These are phyloP conservation scores for Rhodotorula toruloides DNA, from an alignment of 768 basidiomycete genomes.

Conservation along the genomic window DNA sequence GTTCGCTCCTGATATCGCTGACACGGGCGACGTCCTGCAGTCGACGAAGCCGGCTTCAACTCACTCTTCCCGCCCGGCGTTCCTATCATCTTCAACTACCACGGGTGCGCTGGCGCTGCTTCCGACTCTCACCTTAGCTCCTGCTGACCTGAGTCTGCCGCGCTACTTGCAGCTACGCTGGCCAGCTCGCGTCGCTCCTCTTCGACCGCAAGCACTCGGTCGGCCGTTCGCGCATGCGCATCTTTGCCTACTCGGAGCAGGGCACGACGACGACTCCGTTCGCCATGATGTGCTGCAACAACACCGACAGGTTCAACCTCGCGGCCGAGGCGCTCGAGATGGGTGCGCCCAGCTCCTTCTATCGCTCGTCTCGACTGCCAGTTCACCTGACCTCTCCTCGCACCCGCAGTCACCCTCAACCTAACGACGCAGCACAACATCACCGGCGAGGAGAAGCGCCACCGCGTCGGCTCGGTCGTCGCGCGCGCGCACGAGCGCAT, in stretches of 20 bases:
- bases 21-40: background rate
- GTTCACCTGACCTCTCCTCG: background rate
- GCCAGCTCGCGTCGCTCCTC: slow-evolving; percentile 28
- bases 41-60: slow-evolving; percentile 60
- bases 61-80: slow-evolving; percentile 67
- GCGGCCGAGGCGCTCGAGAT: slow-evolving; percentile 46
- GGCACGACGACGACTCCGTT: slow-evolving; percentile 68
- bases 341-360: slow-evolving; percentile 40
- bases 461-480: slow-evolving; percentile 29
- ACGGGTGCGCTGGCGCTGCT: slow-evolving; percentile 53
- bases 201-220: slow-evolving; percentile 41
- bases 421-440: slow-evolving; percentile 25
- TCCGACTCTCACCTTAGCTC: slow-evolving; percentile 41
- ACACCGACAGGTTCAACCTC: slow-evolving; percentile 45
- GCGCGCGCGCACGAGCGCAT: slow-evolving; percentile 33
- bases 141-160: background rate
- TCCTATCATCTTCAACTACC: slow-evolving; percentile 64
- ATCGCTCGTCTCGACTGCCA: slow-evolving; percentile 10
- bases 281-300: slow-evolving; percentile 49
- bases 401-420: slow-evolving; percentile 12
- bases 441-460: slow-evolving; percentile 24
- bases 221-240: slow-evolving; percentile 39
- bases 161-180: slow-evolving; percentile 1
- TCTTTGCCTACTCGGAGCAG: slow-evolving; percentile 40
- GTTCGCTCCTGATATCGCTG: background rate